Percentiles rank a stretch among this genome's conserved stretches.
These are phyloP conservation scores for Aspergillus piperis DNA, from an alignment of 2,329 filamentous ascomycete genomes.

Conservation along the genomic window DNA sequence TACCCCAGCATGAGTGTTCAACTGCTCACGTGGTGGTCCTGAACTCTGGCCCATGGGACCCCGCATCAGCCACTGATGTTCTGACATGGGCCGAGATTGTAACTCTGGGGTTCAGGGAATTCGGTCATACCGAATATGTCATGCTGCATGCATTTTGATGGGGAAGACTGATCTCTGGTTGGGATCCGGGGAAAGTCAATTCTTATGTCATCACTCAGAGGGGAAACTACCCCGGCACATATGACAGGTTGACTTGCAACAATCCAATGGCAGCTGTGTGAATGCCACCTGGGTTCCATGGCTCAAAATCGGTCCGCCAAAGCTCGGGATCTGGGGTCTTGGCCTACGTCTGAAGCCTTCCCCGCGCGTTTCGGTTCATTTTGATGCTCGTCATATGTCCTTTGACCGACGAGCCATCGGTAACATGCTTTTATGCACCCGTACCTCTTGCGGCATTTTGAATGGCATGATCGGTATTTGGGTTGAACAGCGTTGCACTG, in stretches of 20 bases:
- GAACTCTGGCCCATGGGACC: neutral
- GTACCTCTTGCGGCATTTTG: neutral
- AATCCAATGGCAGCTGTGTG: neutral
- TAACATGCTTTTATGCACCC: neutral
- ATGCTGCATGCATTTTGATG: neutral
- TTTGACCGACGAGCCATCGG: neutral
- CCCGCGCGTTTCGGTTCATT: neutral
- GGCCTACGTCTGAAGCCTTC: neutral
- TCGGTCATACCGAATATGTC: neutral
- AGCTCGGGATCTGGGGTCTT: neutral
- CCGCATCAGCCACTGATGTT: neutral
- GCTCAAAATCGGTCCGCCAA: neutral
- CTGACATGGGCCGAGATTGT: neutral
- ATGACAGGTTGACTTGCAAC: slow-evolving; percentile 3
- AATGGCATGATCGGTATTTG: neutral
- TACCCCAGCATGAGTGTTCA: neutral
- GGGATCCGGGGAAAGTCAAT: slow-evolving; percentile 6
- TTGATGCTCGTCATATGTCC: neutral
- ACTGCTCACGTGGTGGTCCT: slow-evolving; percentile 1
- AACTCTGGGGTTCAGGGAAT: neutral
- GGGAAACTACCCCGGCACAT: slow-evolving; percentile 1
- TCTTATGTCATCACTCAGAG: slow-evolving; percentile 9
- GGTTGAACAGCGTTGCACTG: neutral
- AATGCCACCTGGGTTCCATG: neutral
- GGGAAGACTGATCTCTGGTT: neutral